Evolutionary conservation across 768 basidiomycete genomes (phyloP), one percentile per base, ranked within the genome.

Genomic region (Termitomyces sp.): DNA sequence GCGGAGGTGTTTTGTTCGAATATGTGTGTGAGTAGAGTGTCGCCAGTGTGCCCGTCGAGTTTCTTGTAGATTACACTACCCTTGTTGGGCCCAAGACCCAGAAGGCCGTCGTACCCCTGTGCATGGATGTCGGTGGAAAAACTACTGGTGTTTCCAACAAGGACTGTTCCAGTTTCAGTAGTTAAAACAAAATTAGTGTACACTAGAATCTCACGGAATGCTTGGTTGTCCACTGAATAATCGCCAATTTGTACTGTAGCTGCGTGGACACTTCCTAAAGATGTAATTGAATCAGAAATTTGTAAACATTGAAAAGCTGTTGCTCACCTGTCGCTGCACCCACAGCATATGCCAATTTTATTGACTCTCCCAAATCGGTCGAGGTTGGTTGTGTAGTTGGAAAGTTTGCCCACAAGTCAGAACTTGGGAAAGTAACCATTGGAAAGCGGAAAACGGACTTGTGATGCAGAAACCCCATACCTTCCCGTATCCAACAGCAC

Each of bases 401-500:
- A 55, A 80, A 80, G 39, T 73, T 72, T 9, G 88, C 86, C 89
- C 89, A 91, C 35, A 91, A 68, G 66, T 91, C 89, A 36, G 88
- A 86, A 60, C 89, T 91, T 40, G 38, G 56, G 32, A 27, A 20
- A 22, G 32, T n/a, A 50, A 35, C 9, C 7, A 43, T 33, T 27
- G 18, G n/a, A n/a, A 31, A 43, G 45, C 29, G 25, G 16, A 42
- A 41, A 18, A 29, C 22, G 32, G 16, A 29, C 20, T 4, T 27
- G n/a, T 36, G 27, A 41, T 49, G 29, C 20, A 40, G 39, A 27
- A 13, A 18, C 42, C 70, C 16, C 57, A n/a, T n/a, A 85, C 88
- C 89, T 91, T 70, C 89, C 89, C 7, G 88, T 90, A 65, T 91
- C 89, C 50, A 91, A 68, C 61, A 89, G 72, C 49, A 91, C 85